Percentiles rank a stretch among this genome's conserved stretches.
Conservation (phyloP, 164 flowering plant genomes). For the Nymphaea thermarum region DNA sequence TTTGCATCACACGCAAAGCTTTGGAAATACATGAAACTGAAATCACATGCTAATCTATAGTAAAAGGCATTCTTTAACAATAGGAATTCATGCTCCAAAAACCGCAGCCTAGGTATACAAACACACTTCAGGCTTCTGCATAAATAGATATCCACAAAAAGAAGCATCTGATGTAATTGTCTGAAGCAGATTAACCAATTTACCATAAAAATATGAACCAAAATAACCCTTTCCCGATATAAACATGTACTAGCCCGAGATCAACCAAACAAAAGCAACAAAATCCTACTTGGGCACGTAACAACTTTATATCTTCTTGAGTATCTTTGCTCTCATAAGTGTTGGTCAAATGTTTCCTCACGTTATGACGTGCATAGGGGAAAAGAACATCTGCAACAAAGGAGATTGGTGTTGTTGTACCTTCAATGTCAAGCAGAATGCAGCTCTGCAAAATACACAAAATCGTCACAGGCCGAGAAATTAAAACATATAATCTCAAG, state of each 20-base stretch:
- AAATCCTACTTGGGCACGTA: slow-evolving; percentile 69
- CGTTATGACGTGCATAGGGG: slow-evolving; percentile 92
- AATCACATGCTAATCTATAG: no score
- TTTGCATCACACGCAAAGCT: no score
- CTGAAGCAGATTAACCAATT: neutral
- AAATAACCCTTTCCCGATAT: no score
- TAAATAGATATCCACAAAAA: no score
- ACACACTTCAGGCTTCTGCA: no score
- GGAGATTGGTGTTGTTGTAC: slow-evolving; percentile 94
- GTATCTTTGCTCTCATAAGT: slow-evolving; percentile 82
- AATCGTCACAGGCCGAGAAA: no score
- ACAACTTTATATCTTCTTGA: slow-evolving; percentile 68
- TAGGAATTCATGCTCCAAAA: no score
- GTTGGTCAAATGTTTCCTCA: slow-evolving; percentile 61
- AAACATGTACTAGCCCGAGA: neutral
- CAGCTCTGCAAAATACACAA: slow-evolving; percentile 52
- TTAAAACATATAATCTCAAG: no score
- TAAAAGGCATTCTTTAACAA: no score
- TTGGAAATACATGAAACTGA: no score
- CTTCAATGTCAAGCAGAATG: slow-evolving; percentile 97
- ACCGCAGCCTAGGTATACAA: no score
- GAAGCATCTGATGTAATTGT: neutral
- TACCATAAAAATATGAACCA: neutral
- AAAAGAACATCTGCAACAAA: slow-evolving; percentile 92
- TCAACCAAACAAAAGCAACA: slow-evolving; percentile 2